Evolutionary conservation across 176 grass and related monocot genomes (phyloP).

Genomic region (Rhynchospora pubera): DNA sequence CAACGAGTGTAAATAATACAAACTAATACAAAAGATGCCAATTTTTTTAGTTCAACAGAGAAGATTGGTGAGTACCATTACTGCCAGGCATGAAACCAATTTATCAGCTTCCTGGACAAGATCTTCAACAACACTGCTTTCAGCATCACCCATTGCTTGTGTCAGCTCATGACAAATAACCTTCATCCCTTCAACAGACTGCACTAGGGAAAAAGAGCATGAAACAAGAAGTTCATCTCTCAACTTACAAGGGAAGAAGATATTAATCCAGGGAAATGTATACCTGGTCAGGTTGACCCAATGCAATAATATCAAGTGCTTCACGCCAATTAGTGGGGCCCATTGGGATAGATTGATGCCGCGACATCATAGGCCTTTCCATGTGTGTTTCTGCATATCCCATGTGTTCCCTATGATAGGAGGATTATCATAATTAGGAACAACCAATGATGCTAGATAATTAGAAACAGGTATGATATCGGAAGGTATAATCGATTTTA

Average conservation of each 20-base stretch:
- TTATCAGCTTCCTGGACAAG: conserved; percentile 89
- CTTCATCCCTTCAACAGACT: conserved; percentile 99
- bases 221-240: conserved; percentile 1
- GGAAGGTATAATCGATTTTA: conserved; percentile 7
- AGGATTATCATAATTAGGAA: neutral
- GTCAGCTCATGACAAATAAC: conserved; percentile 95
- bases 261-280: neutral
- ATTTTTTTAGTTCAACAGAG: neutral
- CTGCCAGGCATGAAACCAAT: conserved; percentile 82
- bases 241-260: conserved; percentile 2
- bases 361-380: conserved; percentile 51
- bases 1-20: conserved; percentile 5
- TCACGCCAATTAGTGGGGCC: conserved; percentile 91
- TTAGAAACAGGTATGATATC: conserved; percentile 6
- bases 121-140: conserved; percentile 69
- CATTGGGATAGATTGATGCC: conserved; percentile 38
- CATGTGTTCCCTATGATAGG: conserved; percentile 57
- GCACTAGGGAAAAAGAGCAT: conserved; percentile 20
- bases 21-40: conserved; percentile 4
- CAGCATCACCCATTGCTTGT: conserved; percentile 49
- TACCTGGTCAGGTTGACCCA: conserved; percentile 87
- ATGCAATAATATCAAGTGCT: conserved; percentile 88
- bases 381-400: conserved; percentile 58
- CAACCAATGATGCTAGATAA: neutral
- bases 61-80: conserved; percentile 53